These are phyloP conservation scores for Coelastrella sp. DNA, from an alignment of 139 green algal genomes.

Conservation along the genomic window DNA sequence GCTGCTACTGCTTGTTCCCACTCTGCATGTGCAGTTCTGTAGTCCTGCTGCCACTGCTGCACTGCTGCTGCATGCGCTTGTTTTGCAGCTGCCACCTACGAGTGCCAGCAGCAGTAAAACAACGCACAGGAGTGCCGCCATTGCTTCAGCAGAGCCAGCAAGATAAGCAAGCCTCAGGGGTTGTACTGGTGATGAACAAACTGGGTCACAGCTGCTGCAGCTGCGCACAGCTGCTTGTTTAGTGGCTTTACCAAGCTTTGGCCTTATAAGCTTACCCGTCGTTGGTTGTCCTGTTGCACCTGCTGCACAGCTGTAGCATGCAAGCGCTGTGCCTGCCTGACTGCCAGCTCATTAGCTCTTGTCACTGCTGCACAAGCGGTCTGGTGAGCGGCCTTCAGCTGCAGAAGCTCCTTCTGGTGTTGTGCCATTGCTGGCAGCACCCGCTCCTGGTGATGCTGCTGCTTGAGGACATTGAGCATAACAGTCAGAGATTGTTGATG, in stretches of 20 bases:
- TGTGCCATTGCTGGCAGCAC: not conserved
- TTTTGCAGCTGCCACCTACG: slow-evolving; percentile 25
- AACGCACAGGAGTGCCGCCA: no score
- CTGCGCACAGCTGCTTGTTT: no score
- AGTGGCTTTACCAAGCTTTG: no score
- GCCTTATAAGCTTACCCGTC: slow-evolving; percentile 17
- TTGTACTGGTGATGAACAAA: no score
- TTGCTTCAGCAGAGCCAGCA: no score
- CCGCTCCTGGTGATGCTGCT: slow-evolving; percentile 35
- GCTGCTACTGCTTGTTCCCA: slow-evolving; percentile 18
- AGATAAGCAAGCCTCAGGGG: no score
- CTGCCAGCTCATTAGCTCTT: slow-evolving; percentile 3
- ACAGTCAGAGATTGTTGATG: not conserved
- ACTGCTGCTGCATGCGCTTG: slow-evolving; percentile 2
- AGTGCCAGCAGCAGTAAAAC: not conserved
- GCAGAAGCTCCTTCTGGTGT: not conserved
- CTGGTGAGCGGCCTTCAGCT: slow-evolving; percentile 19
- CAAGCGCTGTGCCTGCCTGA: slow-evolving; percentile 12
- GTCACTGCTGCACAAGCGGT: slow-evolving; percentile 18
- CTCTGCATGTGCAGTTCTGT: not conserved
- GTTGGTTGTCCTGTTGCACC: slow-evolving; percentile 18
- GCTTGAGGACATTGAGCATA: not conserved
- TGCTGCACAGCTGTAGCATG: slow-evolving; percentile 34
- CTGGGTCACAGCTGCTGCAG: no score
- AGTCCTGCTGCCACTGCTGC: slow-evolving; percentile 37